Evolutionary conservation across 1,284 basidiomycete species (phyloP).

Genomic region (Microbotryum scabiosae): DNA sequence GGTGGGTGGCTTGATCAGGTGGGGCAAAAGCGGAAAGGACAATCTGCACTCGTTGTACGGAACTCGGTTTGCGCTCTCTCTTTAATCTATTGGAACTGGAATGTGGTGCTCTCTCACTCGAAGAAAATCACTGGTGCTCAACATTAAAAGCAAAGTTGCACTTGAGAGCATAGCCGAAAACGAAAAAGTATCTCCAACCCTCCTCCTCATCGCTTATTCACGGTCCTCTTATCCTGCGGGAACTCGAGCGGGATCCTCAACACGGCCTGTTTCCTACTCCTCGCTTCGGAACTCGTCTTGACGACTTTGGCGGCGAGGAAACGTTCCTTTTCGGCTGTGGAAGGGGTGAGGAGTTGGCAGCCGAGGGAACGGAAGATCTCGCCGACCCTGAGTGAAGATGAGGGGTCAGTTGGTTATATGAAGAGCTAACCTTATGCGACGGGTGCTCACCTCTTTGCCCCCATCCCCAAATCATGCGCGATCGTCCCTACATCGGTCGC

Average conservation of each 20-base stretch:
- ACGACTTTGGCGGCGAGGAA: slow-evolving; percentile 16
- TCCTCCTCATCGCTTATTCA: slow-evolving; percentile 39
- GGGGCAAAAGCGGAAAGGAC: no score
- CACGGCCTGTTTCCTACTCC: slow-evolving; percentile 54
- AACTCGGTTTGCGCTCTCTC: no score
- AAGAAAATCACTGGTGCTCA: no score
- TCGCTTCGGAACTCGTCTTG: slow-evolving; percentile 16
- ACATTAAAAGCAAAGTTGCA: no score
- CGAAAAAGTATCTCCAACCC: no score
- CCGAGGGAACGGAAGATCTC: slow-evolving; percentile 47
- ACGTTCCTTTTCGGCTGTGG: slow-evolving; percentile 47
- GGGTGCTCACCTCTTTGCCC: slow-evolving; percentile 51
- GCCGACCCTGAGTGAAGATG: slow-evolving; percentile 5
- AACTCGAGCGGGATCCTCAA: slow-evolving; percentile 67
- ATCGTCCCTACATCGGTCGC: slow-evolving; percentile 58
- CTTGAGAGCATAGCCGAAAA: no score
- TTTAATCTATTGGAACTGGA: no score
- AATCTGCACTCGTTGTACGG: no score
- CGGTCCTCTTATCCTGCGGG: slow-evolving; percentile 50
- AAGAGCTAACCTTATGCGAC: not conserved
- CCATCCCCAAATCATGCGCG: slow-evolving; percentile 62
- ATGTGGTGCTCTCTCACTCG: no score
- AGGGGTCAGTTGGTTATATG: not conserved
- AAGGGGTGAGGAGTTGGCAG: slow-evolving; percentile 58
- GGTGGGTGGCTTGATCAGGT: no score